A percentile compares a stretch with the other conserved stretches of the same genome.
Evolutionary conservation across 495 filamentous ascomycete species (phyloP).

Genomic region (Trichocladium uniseriatum): DNA sequence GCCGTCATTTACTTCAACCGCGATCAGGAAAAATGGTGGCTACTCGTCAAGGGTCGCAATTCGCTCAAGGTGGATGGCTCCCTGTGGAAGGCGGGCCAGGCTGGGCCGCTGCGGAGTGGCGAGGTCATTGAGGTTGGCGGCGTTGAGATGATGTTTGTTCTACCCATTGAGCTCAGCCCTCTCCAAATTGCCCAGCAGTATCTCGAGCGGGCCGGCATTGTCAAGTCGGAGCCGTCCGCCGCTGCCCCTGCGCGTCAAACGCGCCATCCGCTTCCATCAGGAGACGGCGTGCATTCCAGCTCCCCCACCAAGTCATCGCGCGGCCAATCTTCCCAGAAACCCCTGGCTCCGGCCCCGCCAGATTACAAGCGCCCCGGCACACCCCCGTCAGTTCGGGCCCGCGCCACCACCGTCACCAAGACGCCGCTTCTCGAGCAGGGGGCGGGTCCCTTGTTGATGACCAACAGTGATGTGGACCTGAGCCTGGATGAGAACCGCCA

Average conservation of each 20-base stretch:
- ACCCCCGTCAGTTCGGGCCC: slow-evolving; percentile 44
- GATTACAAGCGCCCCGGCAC: slow-evolving; percentile 62
- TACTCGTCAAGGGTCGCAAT: slow-evolving; percentile 82
- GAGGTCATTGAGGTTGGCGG: slow-evolving; percentile 84
- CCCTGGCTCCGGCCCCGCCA: slow-evolving; percentile 59
- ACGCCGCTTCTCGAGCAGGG: slow-evolving; percentile 33
- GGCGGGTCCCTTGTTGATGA: slow-evolving; percentile 39
- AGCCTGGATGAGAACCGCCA: slow-evolving; percentile 73
- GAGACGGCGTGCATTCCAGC: slow-evolving; percentile 23
- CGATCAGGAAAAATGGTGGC: slow-evolving; percentile 61
- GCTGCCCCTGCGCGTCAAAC: slow-evolving; percentile 10
- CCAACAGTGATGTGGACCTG: slow-evolving; percentile 60
- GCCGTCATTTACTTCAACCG: slow-evolving; percentile 76
- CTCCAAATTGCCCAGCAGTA: slow-evolving; percentile 47
- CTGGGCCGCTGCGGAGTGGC: slow-evolving; percentile 62
- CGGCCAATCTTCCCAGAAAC: slow-evolving; percentile 35
- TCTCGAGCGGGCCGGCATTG: slow-evolving; percentile 43
- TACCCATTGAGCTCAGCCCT: slow-evolving; percentile 53
- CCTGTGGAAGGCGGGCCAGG: slow-evolving; percentile 53
- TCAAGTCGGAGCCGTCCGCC: slow-evolving; percentile 21
- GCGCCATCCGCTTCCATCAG: slow-evolving; percentile 45
- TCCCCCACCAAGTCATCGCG: slow-evolving; percentile 18
- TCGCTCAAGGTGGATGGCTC: slow-evolving; percentile 71
- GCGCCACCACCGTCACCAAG: slow-evolving; percentile 28
- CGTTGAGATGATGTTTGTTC: slow-evolving; percentile 95